Conservation (phyloP, 192 early-diverging fungal species). For the Backusella westeae region DNA sequence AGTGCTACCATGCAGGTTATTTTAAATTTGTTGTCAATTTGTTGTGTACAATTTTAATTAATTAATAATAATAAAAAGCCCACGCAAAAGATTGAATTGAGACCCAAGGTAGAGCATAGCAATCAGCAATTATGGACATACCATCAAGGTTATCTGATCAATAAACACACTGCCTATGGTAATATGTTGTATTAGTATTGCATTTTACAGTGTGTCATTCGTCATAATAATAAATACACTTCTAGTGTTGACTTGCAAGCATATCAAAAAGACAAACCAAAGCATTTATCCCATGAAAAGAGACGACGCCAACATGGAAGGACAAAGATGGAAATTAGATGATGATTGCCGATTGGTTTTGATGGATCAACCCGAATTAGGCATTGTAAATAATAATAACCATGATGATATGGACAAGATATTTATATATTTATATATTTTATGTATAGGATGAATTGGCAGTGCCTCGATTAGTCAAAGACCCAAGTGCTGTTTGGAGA, state of each 20-base stretch:
- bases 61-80: neutral
- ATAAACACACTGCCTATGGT: constrained; percentile 16
- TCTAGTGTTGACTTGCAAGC: neutral
- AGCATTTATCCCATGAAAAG: neutral
- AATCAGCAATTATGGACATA: constrained; percentile 10
- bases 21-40: neutral
- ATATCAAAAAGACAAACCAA: neutral
- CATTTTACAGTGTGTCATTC: too few relatives aligned
- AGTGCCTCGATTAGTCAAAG: neutral
- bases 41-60: neutral
- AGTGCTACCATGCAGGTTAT: neutral
- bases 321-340: constrained; percentile 7
- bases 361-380: neutral
- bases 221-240: neutral
- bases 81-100: neutral
- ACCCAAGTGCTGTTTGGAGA: neutral
- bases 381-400: constrained; percentile 1
- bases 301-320: neutral
- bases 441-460: neutral
- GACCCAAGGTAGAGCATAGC: neutral
- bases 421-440: too few relatives aligned
- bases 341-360: neutral
- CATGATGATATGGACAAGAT: neutral
- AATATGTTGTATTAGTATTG: too few relatives aligned
- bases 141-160: constrained; percentile 9